phyloP scores from a whole-genome alignment of 805 yeast species.

The Candida xiaguanensis region DNA sequence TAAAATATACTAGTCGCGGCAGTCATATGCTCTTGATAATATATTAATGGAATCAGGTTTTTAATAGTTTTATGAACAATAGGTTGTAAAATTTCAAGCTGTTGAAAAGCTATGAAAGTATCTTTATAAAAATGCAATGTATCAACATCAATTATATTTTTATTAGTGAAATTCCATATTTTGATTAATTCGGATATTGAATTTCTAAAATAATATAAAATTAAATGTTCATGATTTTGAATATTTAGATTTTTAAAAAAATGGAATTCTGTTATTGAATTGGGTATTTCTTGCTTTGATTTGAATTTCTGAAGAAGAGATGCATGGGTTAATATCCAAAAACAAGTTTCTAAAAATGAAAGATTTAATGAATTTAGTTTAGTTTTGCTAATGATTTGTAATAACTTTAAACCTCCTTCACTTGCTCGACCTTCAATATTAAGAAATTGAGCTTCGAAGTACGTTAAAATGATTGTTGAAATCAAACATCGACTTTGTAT shows the following conservation, averaged over 20 bases:
- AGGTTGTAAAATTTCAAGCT: constrained; percentile 21
- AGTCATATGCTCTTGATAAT: constrained; percentile 31
- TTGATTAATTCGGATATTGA: background rate
- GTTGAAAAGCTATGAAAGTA: background rate
- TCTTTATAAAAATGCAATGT: background rate
- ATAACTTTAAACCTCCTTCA: background rate
- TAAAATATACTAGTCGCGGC: constrained; percentile 29
- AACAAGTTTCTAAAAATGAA: background rate
- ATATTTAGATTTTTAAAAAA: background rate
- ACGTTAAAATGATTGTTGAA: background rate
- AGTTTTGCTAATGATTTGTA: background rate
- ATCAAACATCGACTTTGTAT: background rate
- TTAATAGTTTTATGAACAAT: constrained; percentile 16
- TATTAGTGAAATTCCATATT: background rate
- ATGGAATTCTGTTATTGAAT: background rate
- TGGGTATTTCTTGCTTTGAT: background rate
- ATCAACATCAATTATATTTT: background rate
- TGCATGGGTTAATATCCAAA: background rate
- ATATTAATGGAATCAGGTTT: constrained; percentile 29
- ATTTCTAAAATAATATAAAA: background rate
- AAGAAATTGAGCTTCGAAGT: background rate
- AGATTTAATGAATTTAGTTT: background rate
- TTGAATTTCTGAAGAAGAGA: background rate
- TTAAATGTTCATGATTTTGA: background rate
- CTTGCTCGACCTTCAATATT: background rate